Conservation (phyloP, 352 stramenopile species). For the Phytophthora rubi region DNA sequence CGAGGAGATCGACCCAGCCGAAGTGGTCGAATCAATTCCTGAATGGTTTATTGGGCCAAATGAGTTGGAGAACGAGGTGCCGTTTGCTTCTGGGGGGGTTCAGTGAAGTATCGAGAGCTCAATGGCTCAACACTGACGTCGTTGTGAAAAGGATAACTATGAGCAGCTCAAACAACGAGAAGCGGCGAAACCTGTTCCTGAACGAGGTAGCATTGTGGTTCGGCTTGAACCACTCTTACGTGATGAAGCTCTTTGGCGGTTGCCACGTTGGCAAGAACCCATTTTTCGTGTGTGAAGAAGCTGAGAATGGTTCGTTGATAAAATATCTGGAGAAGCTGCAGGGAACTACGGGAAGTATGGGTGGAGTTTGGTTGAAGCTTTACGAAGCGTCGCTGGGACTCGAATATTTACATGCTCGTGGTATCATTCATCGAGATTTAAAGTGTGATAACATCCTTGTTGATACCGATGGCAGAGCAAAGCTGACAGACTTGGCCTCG, state of each 20-base stretch:
- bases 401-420: conserved; percentile 57
- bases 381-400: conserved; percentile 53
- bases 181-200: background rate
- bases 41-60: background rate
- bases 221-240: background rate
- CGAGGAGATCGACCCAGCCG: too few relatives aligned
- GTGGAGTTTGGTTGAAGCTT: conserved; percentile 30
- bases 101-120: conserved; percentile 8
- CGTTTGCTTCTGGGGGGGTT: background rate
- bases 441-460: conserved; percentile 89
- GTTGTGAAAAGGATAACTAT: conserved; percentile 13
- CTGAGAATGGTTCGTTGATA: conserved; percentile 24
- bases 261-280: conserved; percentile 34
- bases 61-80: conserved; percentile 6
- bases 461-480: conserved; percentile 42
- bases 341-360: too few relatives aligned
- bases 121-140: conserved; percentile 22
- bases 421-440: conserved; percentile 82
- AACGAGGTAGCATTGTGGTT: conserved; percentile 24
- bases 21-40: background rate
- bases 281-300: conserved; percentile 42
- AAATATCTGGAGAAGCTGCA: conserved; percentile 27
- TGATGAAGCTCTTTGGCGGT: conserved; percentile 3
- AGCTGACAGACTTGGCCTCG: conserved; percentile 51
- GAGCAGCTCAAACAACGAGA: background rate